phyloP scores from a whole-genome alignment of 805 yeast genomes.

The Candida gorgasii region DNA sequence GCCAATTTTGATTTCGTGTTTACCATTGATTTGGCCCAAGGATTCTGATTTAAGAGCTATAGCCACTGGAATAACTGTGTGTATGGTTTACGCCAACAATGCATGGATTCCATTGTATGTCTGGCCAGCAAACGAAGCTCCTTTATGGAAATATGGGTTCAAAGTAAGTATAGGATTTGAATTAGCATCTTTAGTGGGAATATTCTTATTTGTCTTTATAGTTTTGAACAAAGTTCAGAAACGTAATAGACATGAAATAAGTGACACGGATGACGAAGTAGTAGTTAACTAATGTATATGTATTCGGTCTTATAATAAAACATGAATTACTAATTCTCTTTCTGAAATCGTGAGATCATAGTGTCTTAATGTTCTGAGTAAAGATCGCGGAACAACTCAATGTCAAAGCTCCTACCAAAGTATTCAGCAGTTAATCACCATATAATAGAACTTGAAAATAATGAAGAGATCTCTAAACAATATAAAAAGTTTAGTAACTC shows the following conservation, averaged over 20 bases:
- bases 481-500: slow-evolving; percentile 35
- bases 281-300: no score
- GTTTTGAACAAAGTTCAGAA: background rate
- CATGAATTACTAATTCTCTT: background rate
- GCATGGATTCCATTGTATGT: slow-evolving; percentile 36
- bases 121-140: slow-evolving; percentile 33
- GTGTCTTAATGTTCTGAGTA: no score
- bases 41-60: slow-evolving; percentile 7
- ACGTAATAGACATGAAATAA: background rate
- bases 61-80: slow-evolving; percentile 21
- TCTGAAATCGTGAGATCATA: background rate
- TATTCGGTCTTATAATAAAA: no score
- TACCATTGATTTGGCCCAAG: slow-evolving; percentile 1
- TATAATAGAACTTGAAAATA: slow-evolving; percentile 18
- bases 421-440: slow-evolving; percentile 9
- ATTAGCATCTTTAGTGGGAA: background rate
- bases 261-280: background rate
- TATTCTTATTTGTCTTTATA: background rate
- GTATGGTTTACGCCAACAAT: slow-evolving; percentile 28
- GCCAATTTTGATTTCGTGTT: slow-evolving; percentile 3
- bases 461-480: slow-evolving; percentile 37
- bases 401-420: background rate
- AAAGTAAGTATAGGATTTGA: slow-evolving; percentile 21
- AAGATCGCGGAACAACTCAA: background rate
- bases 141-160: slow-evolving; percentile 31